A percentile compares a stretch with the other conserved stretches of the same genome.
These are phyloP conservation scores for Vicia villosa DNA, from an alignment of 306 rosid species.

Conservation along the genomic window DNA sequence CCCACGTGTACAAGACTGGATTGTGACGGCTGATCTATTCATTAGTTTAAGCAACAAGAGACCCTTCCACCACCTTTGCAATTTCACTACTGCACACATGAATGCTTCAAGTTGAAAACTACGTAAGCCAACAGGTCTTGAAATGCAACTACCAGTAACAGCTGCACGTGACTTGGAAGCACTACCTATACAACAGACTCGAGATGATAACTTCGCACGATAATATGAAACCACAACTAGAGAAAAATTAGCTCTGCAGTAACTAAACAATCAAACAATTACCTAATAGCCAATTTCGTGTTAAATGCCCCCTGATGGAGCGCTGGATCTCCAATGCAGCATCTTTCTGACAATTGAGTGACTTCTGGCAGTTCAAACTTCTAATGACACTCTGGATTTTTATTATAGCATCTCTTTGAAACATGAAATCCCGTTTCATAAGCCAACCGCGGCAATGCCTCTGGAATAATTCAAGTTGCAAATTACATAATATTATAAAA, in stretches of 20 bases:
- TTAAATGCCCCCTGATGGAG: constrained; percentile 64
- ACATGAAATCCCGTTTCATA: constrained; percentile 50
- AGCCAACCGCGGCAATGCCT: constrained; percentile 73
- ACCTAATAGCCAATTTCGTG: constrained; percentile 74
- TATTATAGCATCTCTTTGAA: constrained; percentile 56
- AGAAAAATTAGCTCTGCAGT: constrained; percentile 6
- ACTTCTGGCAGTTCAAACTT: constrained; percentile 49
- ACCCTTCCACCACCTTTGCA: constrained; percentile 91
- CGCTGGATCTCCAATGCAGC: constrained; percentile 72
- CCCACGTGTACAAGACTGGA: constrained; percentile 73
- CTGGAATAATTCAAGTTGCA: constrained; percentile 46
- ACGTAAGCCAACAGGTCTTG: constrained; percentile 35
- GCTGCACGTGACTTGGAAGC: constrained; percentile 42
- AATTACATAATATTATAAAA: constrained; percentile 15
- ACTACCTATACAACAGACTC: constrained; percentile 43
- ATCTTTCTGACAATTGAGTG: constrained; percentile 46
- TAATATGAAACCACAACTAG: constrained; percentile 1
- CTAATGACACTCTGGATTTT: constrained; percentile 64
- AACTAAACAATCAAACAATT: constrained; percentile 13
- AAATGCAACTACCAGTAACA: constrained; percentile 30
- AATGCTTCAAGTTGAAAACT: constrained; percentile 58
- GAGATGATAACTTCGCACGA: neutral
- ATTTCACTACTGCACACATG: constrained; percentile 59
- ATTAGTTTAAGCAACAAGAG: constrained; percentile 46
- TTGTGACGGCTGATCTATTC: constrained; percentile 52